Base-by-base conservation (phyloP, 164 flowering plant genomes). In the Aristolochia contorta region DNA sequence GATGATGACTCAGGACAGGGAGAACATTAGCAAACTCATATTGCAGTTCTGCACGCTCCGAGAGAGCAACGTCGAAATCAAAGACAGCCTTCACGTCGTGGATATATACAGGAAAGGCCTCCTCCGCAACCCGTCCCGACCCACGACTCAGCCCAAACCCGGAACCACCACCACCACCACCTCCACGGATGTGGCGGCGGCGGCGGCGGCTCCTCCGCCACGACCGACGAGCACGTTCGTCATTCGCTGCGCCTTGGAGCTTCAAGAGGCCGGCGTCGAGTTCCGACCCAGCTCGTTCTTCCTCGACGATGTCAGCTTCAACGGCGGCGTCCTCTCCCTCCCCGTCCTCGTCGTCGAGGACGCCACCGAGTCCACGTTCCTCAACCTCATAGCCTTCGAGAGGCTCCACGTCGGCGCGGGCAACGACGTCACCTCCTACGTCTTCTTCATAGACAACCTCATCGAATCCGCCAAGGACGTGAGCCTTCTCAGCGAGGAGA, bases 341-440 rank as follows among this genome's bases (percentile, higher is more conserved):
- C 89, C 89, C 0, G 48, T 30, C 2, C 61, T 77, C 2, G 49
- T 67, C 0, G 79, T 84, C 12, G 86, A 81, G 30, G 84, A 80
- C 46, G 21, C 77, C 16, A 72, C 76, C 0, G 82, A 80, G 48
- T 69, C 81, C 0, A 58, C 63, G 32, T 76, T 75, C 64, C 68
- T 82, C 16, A 84, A 84, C 63, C 78, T 78, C 7, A 74, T 84
- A n/a, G 86, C 86, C 0, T 82, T 71, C 30, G 89, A 84, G 67
- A 65, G 84, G 2, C 73, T 72, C 58, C 83, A 84, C 46, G 81
- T 69, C 1, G 83, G 80, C 19, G 78, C 71, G 0, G 86, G 86
- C 23, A 74, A 71, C 10, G 82, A 77, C 53, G 74, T 80, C 25
- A 75, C 84, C 0, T 72, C 82, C 2, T 82, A 74, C 64, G 62